Evolutionary conservation across 148 eudicot species (phyloP), one percentile per base, ranked within the genome.

Genomic region (Vaccinium vitisidaea): DNA sequence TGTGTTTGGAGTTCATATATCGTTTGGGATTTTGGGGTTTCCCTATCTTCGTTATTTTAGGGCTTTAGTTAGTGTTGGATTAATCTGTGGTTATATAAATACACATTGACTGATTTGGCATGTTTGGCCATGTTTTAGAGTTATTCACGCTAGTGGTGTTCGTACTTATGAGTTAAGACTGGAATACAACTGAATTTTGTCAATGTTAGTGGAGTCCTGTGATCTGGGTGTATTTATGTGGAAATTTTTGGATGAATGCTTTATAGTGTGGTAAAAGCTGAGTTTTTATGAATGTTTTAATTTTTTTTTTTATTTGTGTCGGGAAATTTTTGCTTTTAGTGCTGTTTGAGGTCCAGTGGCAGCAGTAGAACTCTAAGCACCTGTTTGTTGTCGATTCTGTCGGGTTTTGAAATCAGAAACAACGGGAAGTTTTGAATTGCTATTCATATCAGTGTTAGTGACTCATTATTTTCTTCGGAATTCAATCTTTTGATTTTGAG

Each of bases 261-360:
- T 43, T 63, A 43, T 16, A 16, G 23, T 55, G 30, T 54, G 32
- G 21, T 27, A 25, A 6, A n/a, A 23, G 0, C 9, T 11, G 30
- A 27, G 30, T 23, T 13, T 27, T 53, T 5, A 13, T 27, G 32
- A 65, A 69, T 8, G 65, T 9, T 53, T 36, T 36, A 36, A 36
- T 36, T 36, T 32, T 0, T 36, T 36, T 36, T 30, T 23, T 8
- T 59, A 30, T 52, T 69, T 25, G 25, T 52, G 12, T 16, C 27
- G 36, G 39, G 10, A 65, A 25, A 0, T 1, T 49, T 82, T 67
- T 1, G 10, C 27, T 82, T 49, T 81, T 39, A n/a, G 8, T 6
- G 2, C 58, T 65, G 59, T 67, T 82, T 82, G 9, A 82, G 58
- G 76, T 43, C n/a, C 12, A 50, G 78, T 71, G 46, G 63, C 15